Conservation (phyloP, 345 rosid genomes). For the Salix dunnii region DNA sequence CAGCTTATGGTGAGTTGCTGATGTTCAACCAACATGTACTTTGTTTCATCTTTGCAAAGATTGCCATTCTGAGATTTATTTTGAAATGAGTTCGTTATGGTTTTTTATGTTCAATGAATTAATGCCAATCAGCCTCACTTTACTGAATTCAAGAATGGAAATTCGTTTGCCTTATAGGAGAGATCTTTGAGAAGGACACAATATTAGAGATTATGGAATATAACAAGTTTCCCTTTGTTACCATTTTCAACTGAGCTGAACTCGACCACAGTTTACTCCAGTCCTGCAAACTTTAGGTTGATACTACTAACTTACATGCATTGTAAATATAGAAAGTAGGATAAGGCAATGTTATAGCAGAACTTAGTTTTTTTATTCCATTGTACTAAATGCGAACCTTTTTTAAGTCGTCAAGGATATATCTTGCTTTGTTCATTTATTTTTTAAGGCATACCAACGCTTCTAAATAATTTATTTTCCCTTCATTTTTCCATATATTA, state of each 20-base stretch:
- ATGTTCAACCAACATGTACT: neutral
- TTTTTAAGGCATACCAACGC: neutral
- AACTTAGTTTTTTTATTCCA: neutral
- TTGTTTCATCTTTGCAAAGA: neutral
- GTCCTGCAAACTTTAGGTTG: slow-evolving; percentile 77
- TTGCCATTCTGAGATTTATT: neutral
- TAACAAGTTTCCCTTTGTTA: slow-evolving; percentile 79
- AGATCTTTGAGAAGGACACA: slow-evolving; percentile 45
- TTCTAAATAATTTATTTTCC: neutral
- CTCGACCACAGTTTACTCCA: slow-evolving; percentile 66
- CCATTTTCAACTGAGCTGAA: slow-evolving; percentile 69
- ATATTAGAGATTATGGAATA: slow-evolving; percentile 59
- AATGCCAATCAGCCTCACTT: neutral
- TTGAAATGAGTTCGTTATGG: neutral
- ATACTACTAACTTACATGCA: neutral
- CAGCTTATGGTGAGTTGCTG: slow-evolving; percentile 56
- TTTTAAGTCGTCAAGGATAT: neutral
- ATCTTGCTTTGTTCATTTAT: neutral
- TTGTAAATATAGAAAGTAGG: neutral
- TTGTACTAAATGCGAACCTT: neutral
- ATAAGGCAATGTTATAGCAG: neutral
- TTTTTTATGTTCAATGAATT: neutral
- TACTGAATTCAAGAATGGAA: slow-evolving; percentile 7
- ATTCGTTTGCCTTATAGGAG: slow-evolving; percentile 51
- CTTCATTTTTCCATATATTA: neutral